These are phyloP conservation scores for Eremothecium gossypii DNA, from an alignment of 1,139 yeast genomes.

Conservation along the genomic window DNA sequence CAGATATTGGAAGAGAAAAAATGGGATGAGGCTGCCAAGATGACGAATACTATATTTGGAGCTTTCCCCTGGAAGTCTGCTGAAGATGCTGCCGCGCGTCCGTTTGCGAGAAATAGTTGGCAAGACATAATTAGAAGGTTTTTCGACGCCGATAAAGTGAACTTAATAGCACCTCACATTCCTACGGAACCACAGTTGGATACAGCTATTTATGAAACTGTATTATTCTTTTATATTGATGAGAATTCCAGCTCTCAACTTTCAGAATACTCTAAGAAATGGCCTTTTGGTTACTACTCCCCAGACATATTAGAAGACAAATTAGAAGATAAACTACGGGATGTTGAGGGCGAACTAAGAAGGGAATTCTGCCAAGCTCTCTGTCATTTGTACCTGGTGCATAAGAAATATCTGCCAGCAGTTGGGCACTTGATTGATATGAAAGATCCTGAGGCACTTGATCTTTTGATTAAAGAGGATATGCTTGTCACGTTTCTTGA, in stretches of 20 bases:
- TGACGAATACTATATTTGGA: constrained; percentile 32
- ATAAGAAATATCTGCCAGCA: constrained; percentile 54
- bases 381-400: constrained; percentile 47
- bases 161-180: constrained; percentile 41
- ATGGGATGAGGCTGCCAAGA: constrained; percentile 49
- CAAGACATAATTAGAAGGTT: constrained; percentile 52
- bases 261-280: constrained; percentile 36
- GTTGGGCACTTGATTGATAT: constrained; percentile 51
- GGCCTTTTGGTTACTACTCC: constrained; percentile 57
- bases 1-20: constrained; percentile 39
- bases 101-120: constrained; percentile 48
- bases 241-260: constrained; percentile 32
- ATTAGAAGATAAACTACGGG: constrained; percentile 37
- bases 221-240: constrained; percentile 44
- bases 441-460: constrained; percentile 46
- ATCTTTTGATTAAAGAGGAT: constrained; percentile 53
- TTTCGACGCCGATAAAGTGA: constrained; percentile 40
- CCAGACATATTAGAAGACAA: constrained; percentile 36
- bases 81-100: constrained; percentile 30
- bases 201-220: constrained; percentile 39
- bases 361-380: constrained; percentile 39
- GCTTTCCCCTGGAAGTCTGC: constrained; percentile 19
- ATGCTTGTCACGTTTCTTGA: constrained; percentile 43
- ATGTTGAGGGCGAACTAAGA: constrained; percentile 24
- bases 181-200: constrained; percentile 40